A percentile compares a stretch with the other conserved stretches of the same genome.
Conservation (phyloP, 2,329 filamentous ascomycete genomes). For the Sporothrix dimorphospora region DNA sequence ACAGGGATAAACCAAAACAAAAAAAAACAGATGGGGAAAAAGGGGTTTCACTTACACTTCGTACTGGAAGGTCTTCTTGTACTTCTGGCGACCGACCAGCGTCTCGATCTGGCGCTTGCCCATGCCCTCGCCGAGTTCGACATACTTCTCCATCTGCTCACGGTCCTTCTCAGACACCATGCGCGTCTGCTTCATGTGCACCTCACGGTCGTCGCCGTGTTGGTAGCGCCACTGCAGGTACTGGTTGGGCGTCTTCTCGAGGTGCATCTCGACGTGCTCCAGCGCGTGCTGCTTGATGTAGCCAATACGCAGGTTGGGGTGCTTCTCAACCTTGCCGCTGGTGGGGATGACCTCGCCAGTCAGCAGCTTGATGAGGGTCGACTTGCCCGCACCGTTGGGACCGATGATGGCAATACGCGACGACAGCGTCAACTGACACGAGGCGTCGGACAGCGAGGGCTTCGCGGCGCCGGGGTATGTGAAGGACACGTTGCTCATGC, state of each 20-base stretch:
- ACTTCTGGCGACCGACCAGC: slow-evolving; percentile 95
- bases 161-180: slow-evolving; percentile 82
- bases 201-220: slow-evolving; percentile 95
- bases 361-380: slow-evolving; percentile 94
- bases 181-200: slow-evolving; percentile 96
- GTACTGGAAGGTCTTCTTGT: slow-evolving; percentile 98
- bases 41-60: slow-evolving; percentile 67
- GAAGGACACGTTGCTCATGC: slow-evolving; percentile 89
- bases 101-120: slow-evolving; percentile 78
- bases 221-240: slow-evolving; percentile 99
- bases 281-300: slow-evolving; percentile 99
- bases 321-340: slow-evolving; percentile 89
- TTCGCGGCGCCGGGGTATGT: slow-evolving; percentile 90
- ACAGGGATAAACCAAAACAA: neutral
- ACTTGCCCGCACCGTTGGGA: slow-evolving; percentile 97
- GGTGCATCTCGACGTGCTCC: slow-evolving; percentile 98
- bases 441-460: slow-evolving; percentile 84
- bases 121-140: slow-evolving; percentile 83
- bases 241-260: slow-evolving; percentile 98
- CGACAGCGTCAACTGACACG: slow-evolving; percentile 84
- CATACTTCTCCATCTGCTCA: slow-evolving; percentile 85
- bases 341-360: slow-evolving; percentile 90
- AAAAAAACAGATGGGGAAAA: neutral
- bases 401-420: slow-evolving; percentile 96
- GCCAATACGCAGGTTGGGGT: slow-evolving; percentile 96